A percentile compares a stretch with the other conserved stretches of the same genome.
Conservation (phyloP, 208 protist genomes). For the Giardia duodenalis region DNA sequence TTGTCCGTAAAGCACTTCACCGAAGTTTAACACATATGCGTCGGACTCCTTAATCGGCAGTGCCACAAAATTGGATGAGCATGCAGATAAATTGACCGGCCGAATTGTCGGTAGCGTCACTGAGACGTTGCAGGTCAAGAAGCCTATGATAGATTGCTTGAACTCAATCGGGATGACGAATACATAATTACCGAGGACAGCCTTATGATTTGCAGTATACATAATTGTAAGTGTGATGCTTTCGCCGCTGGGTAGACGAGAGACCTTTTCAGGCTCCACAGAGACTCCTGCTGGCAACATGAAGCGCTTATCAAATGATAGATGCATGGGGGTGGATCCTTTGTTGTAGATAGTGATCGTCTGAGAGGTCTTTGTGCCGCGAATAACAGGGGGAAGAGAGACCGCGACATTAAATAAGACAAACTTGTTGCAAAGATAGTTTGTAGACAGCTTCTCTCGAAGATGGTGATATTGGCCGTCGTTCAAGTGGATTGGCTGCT, state of each 20-base stretch:
- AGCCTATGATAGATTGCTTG: neutral
- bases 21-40: neutral
- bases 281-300: neutral
- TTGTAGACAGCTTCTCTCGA: neutral
- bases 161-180: neutral
- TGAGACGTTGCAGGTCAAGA: neutral
- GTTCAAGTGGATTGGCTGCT: neutral
- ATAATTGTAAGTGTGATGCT: neutral
- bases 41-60: neutral
- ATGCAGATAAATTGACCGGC: neutral
- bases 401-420: neutral
- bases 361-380: neutral
- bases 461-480: neutral
- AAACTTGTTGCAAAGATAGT: neutral
- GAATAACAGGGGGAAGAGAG: neutral
- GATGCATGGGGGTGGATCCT: neutral
- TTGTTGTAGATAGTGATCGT: neutral
- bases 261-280: neutral
- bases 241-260: neutral
- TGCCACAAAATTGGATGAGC: neutral
- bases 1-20: neutral
- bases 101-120: neutral
- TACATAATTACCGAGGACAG: neutral
- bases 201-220: neutral
- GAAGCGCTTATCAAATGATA: conserved; percentile 4